These are phyloP conservation scores for Kwoniella botswanensis DNA, from an alignment of 768 basidiomycete genomes.

Conservation along the genomic window DNA sequence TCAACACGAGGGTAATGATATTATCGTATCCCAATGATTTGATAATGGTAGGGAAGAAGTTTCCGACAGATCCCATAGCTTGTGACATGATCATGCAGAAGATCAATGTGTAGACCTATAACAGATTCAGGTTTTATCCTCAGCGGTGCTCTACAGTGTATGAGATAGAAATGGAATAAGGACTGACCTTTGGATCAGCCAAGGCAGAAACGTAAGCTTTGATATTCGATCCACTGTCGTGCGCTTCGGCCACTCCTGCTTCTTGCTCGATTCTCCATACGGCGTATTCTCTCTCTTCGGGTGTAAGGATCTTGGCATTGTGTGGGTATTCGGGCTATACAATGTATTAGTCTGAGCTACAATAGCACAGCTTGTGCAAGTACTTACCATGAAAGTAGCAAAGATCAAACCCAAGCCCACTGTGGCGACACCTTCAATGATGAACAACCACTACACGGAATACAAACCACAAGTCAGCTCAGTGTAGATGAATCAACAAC, in stretches of 20 bases:
- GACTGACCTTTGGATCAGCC: constrained; percentile 31
- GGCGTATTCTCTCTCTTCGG: constrained; percentile 33
- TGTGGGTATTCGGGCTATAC: constrained; percentile 36
- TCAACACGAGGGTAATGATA: constrained; percentile 37
- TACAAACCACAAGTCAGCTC: background rate
- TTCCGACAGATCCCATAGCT: constrained; percentile 33
- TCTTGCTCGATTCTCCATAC: constrained; percentile 40
- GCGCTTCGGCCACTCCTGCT: constrained; percentile 28
- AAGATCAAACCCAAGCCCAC: constrained; percentile 20
- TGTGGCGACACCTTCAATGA: constrained; percentile 31
- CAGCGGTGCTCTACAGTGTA: background rate
- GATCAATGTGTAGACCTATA: constrained; percentile 24
- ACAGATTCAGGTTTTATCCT: background rate
- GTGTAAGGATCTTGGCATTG: constrained; percentile 30
- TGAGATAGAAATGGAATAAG: background rate
- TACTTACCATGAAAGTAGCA: constrained; percentile 26
- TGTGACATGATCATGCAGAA: constrained; percentile 31
- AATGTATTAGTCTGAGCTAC: background rate
- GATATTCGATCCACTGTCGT: constrained; percentile 9
- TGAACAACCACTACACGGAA: constrained; percentile 41
- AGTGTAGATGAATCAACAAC: background rate
- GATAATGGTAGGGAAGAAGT: constrained; percentile 39
- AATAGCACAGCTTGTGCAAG: no score
- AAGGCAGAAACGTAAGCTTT: constrained; percentile 16
- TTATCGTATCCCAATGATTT: constrained; percentile 39